Evolutionary conservation across 2,329 filamentous ascomycete species (phyloP).

Genomic region (Fusarium chuoi): DNA sequence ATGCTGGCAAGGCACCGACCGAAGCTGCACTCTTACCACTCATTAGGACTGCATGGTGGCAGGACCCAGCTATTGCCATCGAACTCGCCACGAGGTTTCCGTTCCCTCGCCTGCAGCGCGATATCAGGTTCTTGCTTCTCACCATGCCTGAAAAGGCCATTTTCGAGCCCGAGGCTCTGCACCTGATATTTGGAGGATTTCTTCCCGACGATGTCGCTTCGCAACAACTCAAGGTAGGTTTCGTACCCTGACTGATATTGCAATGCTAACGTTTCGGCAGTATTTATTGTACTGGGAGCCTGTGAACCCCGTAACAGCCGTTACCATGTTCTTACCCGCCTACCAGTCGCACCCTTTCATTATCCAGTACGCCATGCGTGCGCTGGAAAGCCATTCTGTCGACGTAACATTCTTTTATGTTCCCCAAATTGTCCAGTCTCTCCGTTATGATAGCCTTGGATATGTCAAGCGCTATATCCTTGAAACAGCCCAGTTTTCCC

Average conservation of each 20-base stretch:
- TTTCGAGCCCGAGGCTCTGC: slow-evolving; percentile 81
- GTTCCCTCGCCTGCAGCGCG: slow-evolving; percentile 75
- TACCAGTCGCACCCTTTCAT: slow-evolving; percentile 93
- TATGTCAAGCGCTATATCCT: slow-evolving; percentile 97
- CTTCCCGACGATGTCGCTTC: slow-evolving; percentile 79
- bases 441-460: slow-evolving; percentile 91
- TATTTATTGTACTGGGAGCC: slow-evolving; percentile 94
- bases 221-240: slow-evolving; percentile 82
- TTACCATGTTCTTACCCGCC: slow-evolving; percentile 90
- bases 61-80: slow-evolving; percentile 87
- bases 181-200: slow-evolving; percentile 80
- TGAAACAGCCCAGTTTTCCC: slow-evolving; percentile 97
- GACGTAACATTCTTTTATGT: slow-evolving; percentile 99
- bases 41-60: slow-evolving; percentile 85
- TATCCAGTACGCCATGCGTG: slow-evolving; percentile 95
- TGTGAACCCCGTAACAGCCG: slow-evolving; percentile 90
- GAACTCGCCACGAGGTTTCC: slow-evolving; percentile 84
- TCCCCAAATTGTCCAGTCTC: slow-evolving; percentile 94
- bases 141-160: slow-evolving; percentile 87
- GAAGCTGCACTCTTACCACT: slow-evolving; percentile 68
- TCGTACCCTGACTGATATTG: not conserved
- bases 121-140: slow-evolving; percentile 82
- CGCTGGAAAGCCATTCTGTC: slow-evolving; percentile 92
- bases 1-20: slow-evolving; percentile 52
- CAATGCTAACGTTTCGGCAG: slow-evolving; percentile 53